These are phyloP conservation scores for Groenewaldozyma tartarivorans DNA, from an alignment of 805 yeast species.

Conservation along the genomic window DNA sequence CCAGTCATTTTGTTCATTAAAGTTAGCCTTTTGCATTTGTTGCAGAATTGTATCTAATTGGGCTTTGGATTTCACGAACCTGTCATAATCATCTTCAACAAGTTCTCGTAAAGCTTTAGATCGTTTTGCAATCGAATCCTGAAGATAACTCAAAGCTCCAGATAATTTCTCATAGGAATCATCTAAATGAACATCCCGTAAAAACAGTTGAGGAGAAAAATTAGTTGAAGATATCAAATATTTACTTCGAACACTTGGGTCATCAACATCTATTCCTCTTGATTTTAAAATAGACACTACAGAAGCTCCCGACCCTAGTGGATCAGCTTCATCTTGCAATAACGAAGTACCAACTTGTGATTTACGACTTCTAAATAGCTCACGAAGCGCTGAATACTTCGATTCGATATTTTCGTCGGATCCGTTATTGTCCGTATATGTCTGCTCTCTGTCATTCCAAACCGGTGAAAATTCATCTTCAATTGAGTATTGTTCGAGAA, in stretches of 20 bases:
- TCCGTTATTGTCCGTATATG: background rate
- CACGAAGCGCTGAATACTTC: constrained; percentile 15
- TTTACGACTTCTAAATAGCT: constrained; percentile 6
- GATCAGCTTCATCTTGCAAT: constrained; percentile 38
- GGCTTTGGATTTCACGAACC: constrained; percentile 57
- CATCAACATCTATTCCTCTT: constrained; percentile 31
- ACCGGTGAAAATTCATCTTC: constrained; percentile 14
- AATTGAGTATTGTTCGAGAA: constrained; percentile 16
- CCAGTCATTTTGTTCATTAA: constrained; percentile 22
- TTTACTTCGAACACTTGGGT: constrained; percentile 30
- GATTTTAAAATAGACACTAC: constrained; percentile 35
- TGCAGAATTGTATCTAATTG: constrained; percentile 50
- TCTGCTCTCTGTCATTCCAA: constrained; percentile 15
- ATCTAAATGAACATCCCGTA: constrained; percentile 45
- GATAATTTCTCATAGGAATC: constrained; percentile 45
- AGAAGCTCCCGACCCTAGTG: constrained; percentile 44
- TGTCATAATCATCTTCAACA: constrained; percentile 51
- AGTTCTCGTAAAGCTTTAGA: constrained; percentile 41
- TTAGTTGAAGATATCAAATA: constrained; percentile 47
- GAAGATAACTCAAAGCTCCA: constrained; percentile 39
- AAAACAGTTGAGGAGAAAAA: constrained; percentile 48
- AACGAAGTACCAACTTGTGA: constrained; percentile 1
- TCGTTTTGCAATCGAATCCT: constrained; percentile 39
- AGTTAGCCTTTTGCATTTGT: constrained; percentile 38
- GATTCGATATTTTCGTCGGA: constrained; percentile 10